Conservation (phyloP, 306 rosid species). For the Spatholobus suberectus region DNA sequence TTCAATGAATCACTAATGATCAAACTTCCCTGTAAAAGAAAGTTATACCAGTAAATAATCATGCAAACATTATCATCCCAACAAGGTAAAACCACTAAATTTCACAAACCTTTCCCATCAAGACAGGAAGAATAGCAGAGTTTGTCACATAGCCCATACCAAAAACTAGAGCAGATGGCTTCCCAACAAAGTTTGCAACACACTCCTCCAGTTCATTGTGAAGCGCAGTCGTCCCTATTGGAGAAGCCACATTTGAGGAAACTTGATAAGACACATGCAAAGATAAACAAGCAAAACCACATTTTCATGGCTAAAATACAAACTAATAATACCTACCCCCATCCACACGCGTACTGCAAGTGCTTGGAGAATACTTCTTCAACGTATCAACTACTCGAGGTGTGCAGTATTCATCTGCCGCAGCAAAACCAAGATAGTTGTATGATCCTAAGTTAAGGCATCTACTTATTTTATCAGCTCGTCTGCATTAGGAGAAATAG, state of each 20-base stretch:
- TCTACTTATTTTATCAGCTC: constrained; percentile 63
- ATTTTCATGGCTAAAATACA: background rate
- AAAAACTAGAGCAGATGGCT: constrained; percentile 81
- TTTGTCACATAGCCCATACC: constrained; percentile 97
- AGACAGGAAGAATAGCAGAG: constrained; percentile 87
- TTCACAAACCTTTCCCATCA: constrained; percentile 71
- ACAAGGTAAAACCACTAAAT: background rate
- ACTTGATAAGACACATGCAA: constrained; percentile 2
- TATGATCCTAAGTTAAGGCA: constrained; percentile 96
- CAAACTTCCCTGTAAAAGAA: constrained; percentile 69
- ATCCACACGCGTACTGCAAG: constrained; percentile 87
- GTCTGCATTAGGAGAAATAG: constrained; percentile 47
- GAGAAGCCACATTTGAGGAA: constrained; percentile 25
- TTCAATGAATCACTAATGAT: constrained; percentile 92
- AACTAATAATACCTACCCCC: constrained; percentile 60
- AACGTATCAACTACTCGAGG: constrained; percentile 81
- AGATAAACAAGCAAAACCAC: background rate
- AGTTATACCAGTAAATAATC: background rate
- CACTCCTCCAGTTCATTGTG: constrained; percentile 75
- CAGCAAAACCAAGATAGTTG: constrained; percentile 95
- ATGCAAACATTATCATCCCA: background rate
- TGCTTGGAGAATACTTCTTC: constrained; percentile 81
- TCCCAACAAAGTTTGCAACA: constrained; percentile 54
- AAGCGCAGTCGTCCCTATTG: constrained; percentile 68
- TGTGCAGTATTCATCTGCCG: constrained; percentile 88